Percentiles rank a stretch among this genome's conserved stretches.
These are phyloP conservation scores for Jatropha podagrica DNA, from an alignment of 441 rosid species.

Conservation along the genomic window DNA sequence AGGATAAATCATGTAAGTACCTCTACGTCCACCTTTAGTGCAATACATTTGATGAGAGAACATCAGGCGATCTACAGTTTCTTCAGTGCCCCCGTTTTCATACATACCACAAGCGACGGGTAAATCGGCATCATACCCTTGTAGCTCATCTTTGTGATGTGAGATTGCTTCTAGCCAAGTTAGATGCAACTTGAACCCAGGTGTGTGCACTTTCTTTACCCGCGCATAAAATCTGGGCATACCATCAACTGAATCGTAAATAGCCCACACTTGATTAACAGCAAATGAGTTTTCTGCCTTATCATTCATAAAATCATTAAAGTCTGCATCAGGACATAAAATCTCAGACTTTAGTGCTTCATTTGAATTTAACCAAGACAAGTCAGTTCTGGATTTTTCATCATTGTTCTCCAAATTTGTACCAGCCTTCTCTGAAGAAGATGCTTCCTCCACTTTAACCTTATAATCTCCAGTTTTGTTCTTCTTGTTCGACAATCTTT, in stretches of 20 bases:
- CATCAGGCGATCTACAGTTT: conserved; percentile 40
- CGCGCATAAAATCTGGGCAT: conserved; percentile 73
- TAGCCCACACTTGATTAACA: conserved; percentile 65
- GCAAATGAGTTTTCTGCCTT: conserved; percentile 43
- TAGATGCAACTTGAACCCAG: conserved; percentile 49
- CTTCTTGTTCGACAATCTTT: conserved; percentile 23
- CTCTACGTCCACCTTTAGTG: conserved; percentile 21
- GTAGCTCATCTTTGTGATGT: conserved; percentile 38
- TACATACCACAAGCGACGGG: conserved; percentile 65
- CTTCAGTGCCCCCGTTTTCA: conserved; percentile 37
- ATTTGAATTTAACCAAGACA: conserved; percentile 18
- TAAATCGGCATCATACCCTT: conserved; percentile 39
- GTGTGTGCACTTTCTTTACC: conserved; percentile 38
- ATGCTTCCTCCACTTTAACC: conserved; percentile 26
- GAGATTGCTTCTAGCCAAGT: conserved; percentile 63
- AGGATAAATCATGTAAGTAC: conserved; percentile 51
- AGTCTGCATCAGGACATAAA: conserved; percentile 53
- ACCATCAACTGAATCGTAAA: conserved; percentile 50
- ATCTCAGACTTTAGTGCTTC: conserved; percentile 29
- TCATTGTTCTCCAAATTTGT: conserved; percentile 17
- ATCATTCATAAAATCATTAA: conserved; percentile 47
- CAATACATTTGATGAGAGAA: conserved; percentile 58
- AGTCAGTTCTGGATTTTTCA: conserved; percentile 22
- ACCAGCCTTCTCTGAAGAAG: conserved; percentile 15
- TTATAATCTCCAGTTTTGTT: conserved; percentile 21